Evolutionary conservation across 345 rosid species (phyloP).

Genomic region (Corchorus olitorius): DNA sequence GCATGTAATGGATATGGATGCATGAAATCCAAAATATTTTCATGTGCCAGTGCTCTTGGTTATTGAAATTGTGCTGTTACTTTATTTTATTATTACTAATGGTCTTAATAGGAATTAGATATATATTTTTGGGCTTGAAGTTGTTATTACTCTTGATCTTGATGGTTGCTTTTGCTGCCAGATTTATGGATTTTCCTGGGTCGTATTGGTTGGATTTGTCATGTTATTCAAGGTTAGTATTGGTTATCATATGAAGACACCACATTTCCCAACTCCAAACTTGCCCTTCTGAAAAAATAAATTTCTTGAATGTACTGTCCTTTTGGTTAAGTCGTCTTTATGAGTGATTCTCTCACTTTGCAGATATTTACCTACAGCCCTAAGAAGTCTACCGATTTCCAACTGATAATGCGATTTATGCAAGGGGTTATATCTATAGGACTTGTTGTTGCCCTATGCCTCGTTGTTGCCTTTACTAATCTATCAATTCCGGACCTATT

Average conservation of each 20-base stretch:
- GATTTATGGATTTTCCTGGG: slow-evolving; percentile 96
- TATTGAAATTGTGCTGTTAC: not conserved
- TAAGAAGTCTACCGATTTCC: slow-evolving; percentile 60
- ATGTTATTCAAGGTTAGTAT: slow-evolving; percentile 74
- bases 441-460: slow-evolving; percentile 61
- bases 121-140: not conserved
- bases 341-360: slow-evolving; percentile 22
- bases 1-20: not conserved
- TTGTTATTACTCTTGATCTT: slow-evolving; percentile 19
- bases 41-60: not conserved
- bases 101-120: not conserved
- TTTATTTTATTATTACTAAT: not conserved
- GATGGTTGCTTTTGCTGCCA: slow-evolving; percentile 33
- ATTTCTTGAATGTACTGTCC: slow-evolving; percentile 1
- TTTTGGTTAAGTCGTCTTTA: not conserved
- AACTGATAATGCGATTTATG: slow-evolving; percentile 68
- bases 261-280: not conserved
- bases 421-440: slow-evolving; percentile 80
- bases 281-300: not conserved
- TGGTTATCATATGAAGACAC: not conserved
- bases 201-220: slow-evolving; percentile 61
- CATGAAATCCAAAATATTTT: no score
- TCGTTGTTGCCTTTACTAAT: slow-evolving; percentile 56
- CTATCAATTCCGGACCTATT: slow-evolving; percentile 79
- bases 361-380: slow-evolving; percentile 85